A percentile compares a stretch with the other conserved stretches of the same genome.
phyloP scores from a whole-genome alignment of 129 eudicot species.

The Saussurea involucrata region DNA sequence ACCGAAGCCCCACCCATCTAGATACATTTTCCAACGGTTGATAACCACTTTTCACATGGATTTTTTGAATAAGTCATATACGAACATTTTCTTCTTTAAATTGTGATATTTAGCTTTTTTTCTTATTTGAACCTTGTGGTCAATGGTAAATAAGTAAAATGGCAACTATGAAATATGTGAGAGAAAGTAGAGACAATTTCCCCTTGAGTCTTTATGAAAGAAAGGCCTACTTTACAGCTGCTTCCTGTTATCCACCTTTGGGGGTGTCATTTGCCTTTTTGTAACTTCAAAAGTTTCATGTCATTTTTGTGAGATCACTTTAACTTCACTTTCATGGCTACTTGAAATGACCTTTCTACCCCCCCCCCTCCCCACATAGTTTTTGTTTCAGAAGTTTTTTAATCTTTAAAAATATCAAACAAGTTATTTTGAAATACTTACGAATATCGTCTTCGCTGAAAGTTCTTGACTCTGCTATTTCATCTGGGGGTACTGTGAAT shows the following conservation, averaged over 20 bases:
- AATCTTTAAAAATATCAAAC: background rate
- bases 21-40: too few relatives aligned
- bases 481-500: constrained; percentile 41
- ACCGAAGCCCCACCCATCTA: too few relatives aligned
- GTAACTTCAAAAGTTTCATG: constrained; percentile 24
- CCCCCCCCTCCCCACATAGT: too few relatives aligned
- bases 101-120: too few relatives aligned
- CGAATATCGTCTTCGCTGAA: constrained; percentile 46
- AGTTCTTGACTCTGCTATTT: constrained; percentile 35
- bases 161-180: background rate
- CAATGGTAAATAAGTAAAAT: too few relatives aligned
- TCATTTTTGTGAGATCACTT: constrained; percentile 26
- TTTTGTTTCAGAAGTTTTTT: background rate
- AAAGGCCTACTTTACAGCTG: constrained; percentile 4
- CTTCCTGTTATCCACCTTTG: constrained; percentile 23
- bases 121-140: too few relatives aligned
- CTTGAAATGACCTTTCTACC: constrained; percentile 17
- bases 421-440: constrained; percentile 13
- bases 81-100: too few relatives aligned
- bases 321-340: constrained; percentile 2
- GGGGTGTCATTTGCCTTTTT: constrained; percentile 27
- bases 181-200: background rate
- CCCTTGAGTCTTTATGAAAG: too few relatives aligned
- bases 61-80: background rate
- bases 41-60: background rate